Evolutionary conservation across 2,329 filamentous ascomycete genomes (phyloP).

Genomic region (Aspergillus phoenicis): DNA sequence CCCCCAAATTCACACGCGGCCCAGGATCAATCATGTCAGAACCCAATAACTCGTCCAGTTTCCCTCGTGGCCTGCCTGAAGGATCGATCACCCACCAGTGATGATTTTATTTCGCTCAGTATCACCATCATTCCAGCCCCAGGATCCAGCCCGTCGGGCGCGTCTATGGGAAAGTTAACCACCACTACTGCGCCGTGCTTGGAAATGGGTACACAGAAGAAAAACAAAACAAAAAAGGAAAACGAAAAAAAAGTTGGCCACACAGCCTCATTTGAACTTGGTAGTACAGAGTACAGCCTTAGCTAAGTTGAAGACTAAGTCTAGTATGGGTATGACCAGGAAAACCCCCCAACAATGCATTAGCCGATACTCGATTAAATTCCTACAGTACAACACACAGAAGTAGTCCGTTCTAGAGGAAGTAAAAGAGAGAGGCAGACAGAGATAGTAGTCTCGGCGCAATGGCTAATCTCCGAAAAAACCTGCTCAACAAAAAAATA

Average conservation of each 20-base stretch:
- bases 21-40: slow-evolving; percentile 5
- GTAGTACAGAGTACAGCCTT: too few relatives aligned
- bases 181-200: background rate
- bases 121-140: background rate
- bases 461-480: too few relatives aligned
- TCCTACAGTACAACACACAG: too few relatives aligned
- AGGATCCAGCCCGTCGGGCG: background rate
- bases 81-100: background rate
- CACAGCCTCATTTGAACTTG: background rate
- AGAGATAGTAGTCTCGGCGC: too few relatives aligned
- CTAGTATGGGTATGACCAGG: too few relatives aligned
- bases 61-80: background rate
- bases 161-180: background rate
- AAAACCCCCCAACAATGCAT: too few relatives aligned
- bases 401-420: too few relatives aligned
- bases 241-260: background rate
- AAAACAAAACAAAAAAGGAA: too few relatives aligned
- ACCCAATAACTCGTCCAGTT: background rate
- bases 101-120: background rate
- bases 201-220: background rate
- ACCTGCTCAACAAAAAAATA: too few relatives aligned
- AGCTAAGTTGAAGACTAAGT: too few relatives aligned
- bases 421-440: too few relatives aligned
- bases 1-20: background rate
- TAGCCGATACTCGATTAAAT: too few relatives aligned